These are phyloP conservation scores for Blumeriella jaapii DNA, from an alignment of 2,329 filamentous ascomycete genomes.

Conservation along the genomic window DNA sequence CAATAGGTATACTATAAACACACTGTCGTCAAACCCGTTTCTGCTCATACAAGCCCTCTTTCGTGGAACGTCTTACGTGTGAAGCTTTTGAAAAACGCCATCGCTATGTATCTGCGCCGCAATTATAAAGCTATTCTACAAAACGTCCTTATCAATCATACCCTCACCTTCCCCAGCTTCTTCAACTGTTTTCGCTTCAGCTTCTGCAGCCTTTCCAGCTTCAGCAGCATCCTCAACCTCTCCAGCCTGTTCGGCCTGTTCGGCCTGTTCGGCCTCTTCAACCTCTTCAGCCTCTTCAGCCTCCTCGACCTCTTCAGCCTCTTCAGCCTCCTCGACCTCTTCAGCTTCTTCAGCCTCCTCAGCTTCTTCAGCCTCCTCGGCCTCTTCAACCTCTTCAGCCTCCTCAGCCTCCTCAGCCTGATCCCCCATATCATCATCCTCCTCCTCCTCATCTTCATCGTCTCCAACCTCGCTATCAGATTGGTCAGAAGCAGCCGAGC, in stretches of 20 bases:
- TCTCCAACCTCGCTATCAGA: background rate
- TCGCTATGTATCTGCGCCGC: background rate
- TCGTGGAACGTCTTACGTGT: no score
- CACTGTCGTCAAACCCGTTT: no score
- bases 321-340: background rate
- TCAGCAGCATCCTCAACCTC: background rate
- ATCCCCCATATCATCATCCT: no score
- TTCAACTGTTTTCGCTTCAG: no score
- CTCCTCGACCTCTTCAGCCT: background rate
- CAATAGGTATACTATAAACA: no score
- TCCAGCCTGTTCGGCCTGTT: no score
- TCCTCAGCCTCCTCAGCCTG: background rate
- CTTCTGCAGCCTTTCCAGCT: background rate
- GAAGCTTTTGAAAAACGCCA: no score
- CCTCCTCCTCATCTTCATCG: background rate
- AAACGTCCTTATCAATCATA: background rate
- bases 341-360: background rate
- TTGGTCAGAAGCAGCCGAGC: background rate
- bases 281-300: background rate
- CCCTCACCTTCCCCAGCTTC: background rate
- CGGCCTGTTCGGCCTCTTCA: no score
- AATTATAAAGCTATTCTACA: slow-evolving; percentile 5
- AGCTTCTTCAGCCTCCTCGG: background rate
- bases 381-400: background rate
- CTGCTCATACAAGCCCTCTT: no score